phyloP scores from a whole-genome alignment of 2,329 filamentous ascomycete genomes.

The Talaromyces sp. region DNA sequence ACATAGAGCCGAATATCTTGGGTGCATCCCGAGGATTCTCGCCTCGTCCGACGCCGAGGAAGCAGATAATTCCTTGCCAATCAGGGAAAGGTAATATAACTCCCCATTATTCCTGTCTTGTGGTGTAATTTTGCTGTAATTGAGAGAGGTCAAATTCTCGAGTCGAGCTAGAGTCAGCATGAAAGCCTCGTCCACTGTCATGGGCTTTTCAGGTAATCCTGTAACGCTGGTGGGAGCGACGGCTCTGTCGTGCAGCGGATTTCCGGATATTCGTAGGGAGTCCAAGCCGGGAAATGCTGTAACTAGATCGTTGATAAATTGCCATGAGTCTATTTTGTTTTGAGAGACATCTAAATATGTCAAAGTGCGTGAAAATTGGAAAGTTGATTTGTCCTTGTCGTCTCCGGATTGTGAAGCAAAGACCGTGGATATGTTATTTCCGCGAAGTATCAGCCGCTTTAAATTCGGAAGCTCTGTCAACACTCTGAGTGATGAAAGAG shows the following conservation, averaged over 20 bases:
- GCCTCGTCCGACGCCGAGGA: slow-evolving; percentile 42
- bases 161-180: slow-evolving; percentile 84
- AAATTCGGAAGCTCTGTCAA: slow-evolving; percentile 54
- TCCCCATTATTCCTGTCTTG: slow-evolving; percentile 84
- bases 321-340: slow-evolving; percentile 68
- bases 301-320: slow-evolving; percentile 68
- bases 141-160: slow-evolving; percentile 61
- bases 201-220: slow-evolving; percentile 38
- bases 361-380: slow-evolving; percentile 55
- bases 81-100: slow-evolving; percentile 85
- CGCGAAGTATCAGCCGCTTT: slow-evolving; percentile 61
- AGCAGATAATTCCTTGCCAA: slow-evolving; percentile 67
- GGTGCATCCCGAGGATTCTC: slow-evolving; percentile 62
- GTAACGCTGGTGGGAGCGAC: slow-evolving; percentile 34
- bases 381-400: slow-evolving; percentile 25
- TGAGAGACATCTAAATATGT: slow-evolving; percentile 70
- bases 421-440: slow-evolving; percentile 63
- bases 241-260: slow-evolving; percentile 70
- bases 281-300: slow-evolving; percentile 68
- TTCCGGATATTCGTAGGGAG: slow-evolving; percentile 76
- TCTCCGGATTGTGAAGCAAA: slow-evolving; percentile 29
- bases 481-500: slow-evolving; percentile 40
- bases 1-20: slow-evolving; percentile 71
- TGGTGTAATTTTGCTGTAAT: slow-evolving; percentile 58
- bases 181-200: slow-evolving; percentile 71